phyloP scores from a whole-genome alignment of 2,329 filamentous ascomycete genomes.

The Fusarium neocosmosporiellum region DNA sequence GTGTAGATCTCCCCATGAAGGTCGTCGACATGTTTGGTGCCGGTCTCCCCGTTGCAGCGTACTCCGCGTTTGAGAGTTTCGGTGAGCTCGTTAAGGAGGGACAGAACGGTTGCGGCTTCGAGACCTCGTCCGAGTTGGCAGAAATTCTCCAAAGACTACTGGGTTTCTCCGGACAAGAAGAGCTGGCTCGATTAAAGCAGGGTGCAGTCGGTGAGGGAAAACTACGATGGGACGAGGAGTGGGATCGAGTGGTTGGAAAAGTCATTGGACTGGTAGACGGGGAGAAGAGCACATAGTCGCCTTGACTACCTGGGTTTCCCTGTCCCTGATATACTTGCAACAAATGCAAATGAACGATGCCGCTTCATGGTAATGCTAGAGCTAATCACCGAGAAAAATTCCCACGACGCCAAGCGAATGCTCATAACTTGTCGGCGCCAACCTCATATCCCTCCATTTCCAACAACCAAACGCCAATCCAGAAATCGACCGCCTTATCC shows the following conservation, averaged over 20 bases:
- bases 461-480: conserved; percentile 23
- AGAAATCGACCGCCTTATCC: conserved; percentile 2
- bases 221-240: conserved; percentile 90
- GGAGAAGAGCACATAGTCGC: conserved; percentile 24
- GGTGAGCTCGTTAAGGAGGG: conserved; percentile 89
- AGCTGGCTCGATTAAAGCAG: conserved; percentile 70
- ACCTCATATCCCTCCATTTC: conserved; percentile 7
- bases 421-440: conserved; percentile 19
- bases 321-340: neutral
- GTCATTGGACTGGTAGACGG: conserved; percentile 66
- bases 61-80: conserved; percentile 88
- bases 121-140: conserved; percentile 73
- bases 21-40: conserved; percentile 99
- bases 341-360: neutral
- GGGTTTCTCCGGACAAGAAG: conserved; percentile 55
- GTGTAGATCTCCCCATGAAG: conserved; percentile 98
- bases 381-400: conserved; percentile 13
- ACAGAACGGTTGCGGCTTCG: conserved; percentile 87
- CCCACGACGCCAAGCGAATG: conserved; percentile 38
- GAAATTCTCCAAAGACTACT: conserved; percentile 74
- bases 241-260: conserved; percentile 83
- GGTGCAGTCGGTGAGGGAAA: conserved; percentile 81
- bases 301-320: neutral
- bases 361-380: conserved; percentile 9
- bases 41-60: conserved; percentile 89